phyloP scores from a whole-genome alignment of 495 filamentous ascomycete species.

The Daldinia concentrica region DNA sequence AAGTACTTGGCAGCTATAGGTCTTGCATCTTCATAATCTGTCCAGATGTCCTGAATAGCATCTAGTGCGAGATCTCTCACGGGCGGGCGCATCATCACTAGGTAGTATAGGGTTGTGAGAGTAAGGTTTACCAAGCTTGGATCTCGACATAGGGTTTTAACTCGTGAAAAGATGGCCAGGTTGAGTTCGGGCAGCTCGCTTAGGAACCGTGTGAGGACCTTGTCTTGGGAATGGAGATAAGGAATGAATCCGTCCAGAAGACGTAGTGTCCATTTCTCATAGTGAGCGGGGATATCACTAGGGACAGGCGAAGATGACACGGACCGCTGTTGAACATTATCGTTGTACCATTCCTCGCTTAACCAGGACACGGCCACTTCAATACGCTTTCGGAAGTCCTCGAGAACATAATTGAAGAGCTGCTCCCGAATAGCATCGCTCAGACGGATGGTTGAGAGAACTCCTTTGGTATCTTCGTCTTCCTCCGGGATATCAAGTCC shows the following conservation, averaged over 20 bases:
- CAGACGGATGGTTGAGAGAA: constrained; percentile 52
- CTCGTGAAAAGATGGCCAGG: constrained; percentile 70
- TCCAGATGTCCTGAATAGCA: constrained; percentile 85
- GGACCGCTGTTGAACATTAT: constrained; percentile 66
- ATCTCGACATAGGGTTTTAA: constrained; percentile 85
- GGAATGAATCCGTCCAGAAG: constrained; percentile 87
- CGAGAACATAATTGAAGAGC: constrained; percentile 82
- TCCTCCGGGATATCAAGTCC: constrained; percentile 67
- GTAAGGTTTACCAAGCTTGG: constrained; percentile 71
- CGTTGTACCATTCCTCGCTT: constrained; percentile 98
- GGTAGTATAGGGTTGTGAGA: constrained; percentile 66
- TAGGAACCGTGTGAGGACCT: constrained; percentile 86
- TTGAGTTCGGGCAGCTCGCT: constrained; percentile 89
- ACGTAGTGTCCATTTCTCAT: constrained; percentile 80
- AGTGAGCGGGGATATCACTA: constrained; percentile 66
- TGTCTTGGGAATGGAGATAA: constrained; percentile 87
- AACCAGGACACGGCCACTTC: constrained; percentile 90
- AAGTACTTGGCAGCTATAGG: constrained; percentile 64
- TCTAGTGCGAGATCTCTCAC: constrained; percentile 83
- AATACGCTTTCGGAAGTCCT: constrained; percentile 88
- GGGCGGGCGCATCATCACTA: constrained; percentile 87
- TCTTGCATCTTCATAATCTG: constrained; percentile 70
- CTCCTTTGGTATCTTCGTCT: constrained; percentile 52
- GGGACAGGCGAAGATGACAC: constrained; percentile 33
- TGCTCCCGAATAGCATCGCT: constrained; percentile 77